A percentile compares a stretch with the other conserved stretches of the same genome.
Evolutionary conservation across 768 basidiomycete genomes (phyloP).

Genomic region (Mycena vitilis): DNA sequence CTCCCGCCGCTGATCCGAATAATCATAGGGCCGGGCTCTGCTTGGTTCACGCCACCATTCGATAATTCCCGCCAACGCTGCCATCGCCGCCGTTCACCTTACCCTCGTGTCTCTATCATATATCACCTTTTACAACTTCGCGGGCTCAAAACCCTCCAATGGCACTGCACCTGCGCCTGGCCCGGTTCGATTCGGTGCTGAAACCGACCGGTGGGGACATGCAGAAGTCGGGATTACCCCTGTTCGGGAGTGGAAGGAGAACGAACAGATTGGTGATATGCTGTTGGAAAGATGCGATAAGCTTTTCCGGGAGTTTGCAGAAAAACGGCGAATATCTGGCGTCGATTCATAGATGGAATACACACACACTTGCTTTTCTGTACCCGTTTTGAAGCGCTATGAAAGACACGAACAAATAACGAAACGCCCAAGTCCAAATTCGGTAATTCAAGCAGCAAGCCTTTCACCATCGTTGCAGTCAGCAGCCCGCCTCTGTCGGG

Average conservation of each 20-base stretch:
- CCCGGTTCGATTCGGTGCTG: constrained; percentile 66
- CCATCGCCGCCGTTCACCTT: constrained; percentile 75
- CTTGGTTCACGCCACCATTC: constrained; percentile 76
- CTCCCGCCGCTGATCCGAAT: constrained; percentile 17
- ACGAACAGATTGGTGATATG: constrained; percentile 42
- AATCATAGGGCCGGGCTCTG: constrained; percentile 65
- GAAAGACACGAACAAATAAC: neutral
- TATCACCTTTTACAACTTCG: constrained; percentile 51
- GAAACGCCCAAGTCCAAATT: neutral
- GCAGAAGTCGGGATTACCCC: constrained; percentile 62
- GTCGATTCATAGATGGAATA: constrained; percentile 3
- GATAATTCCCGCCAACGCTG: constrained; percentile 71
- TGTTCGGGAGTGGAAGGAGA: constrained; percentile 63
- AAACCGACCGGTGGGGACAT: constrained; percentile 67
- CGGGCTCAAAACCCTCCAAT: constrained; percentile 30
- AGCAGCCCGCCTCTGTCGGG: too few relatives aligned
- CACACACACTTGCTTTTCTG: neutral
- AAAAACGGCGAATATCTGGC: neutral
- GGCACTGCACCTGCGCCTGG: constrained; percentile 18
- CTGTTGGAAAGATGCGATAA: constrained; percentile 22
- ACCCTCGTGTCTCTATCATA: constrained; percentile 66
- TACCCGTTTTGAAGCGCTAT: neutral
- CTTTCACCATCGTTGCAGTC: too few relatives aligned
- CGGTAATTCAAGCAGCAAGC: neutral
- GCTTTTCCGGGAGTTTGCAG: constrained; percentile 17